phyloP scores from a whole-genome alignment of 1,139 yeast species.

The Lodderomyces pseudojiufengensis region DNA sequence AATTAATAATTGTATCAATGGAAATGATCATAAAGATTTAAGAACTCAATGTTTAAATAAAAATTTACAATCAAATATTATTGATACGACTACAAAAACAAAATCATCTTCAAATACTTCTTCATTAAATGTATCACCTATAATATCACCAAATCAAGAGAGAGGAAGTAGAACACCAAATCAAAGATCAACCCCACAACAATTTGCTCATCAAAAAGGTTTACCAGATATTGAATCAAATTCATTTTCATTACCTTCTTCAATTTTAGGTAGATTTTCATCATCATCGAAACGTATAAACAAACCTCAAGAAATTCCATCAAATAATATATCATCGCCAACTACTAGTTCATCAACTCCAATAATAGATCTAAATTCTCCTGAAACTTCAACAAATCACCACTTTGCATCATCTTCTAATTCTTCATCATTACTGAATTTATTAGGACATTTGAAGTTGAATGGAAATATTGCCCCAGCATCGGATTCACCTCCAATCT shows the following conservation, averaged over 20 bases:
- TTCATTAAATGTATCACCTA: conserved; percentile 8
- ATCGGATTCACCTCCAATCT: conserved; percentile 1
- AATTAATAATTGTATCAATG: neutral
- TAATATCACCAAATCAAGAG: conserved; percentile 5
- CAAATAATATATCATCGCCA: neutral
- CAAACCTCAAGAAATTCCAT: neutral
- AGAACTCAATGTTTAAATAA: neutral
- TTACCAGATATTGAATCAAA: too few species aligned
- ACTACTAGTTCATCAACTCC: neutral
- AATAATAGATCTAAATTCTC: too few species aligned
- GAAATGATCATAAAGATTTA: neutral
- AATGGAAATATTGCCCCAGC: neutral
- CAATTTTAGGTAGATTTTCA: conserved; percentile 5
- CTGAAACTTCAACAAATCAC: too few species aligned
- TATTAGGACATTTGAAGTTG: conserved; percentile 27
- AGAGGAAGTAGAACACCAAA: neutral
- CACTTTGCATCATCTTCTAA: conserved; percentile 6
- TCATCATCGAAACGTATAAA: conserved; percentile 6
- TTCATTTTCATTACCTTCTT: neutral
- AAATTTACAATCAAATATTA: neutral
- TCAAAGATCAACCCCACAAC: too few species aligned
- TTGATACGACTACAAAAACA: neutral
- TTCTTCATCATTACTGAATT: conserved; percentile 21
- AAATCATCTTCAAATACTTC: neutral
- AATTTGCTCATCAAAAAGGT: too few species aligned